Conservation (phyloP, 2,329 filamentous ascomycete genomes). For the Sarocladium strictum region DNA sequence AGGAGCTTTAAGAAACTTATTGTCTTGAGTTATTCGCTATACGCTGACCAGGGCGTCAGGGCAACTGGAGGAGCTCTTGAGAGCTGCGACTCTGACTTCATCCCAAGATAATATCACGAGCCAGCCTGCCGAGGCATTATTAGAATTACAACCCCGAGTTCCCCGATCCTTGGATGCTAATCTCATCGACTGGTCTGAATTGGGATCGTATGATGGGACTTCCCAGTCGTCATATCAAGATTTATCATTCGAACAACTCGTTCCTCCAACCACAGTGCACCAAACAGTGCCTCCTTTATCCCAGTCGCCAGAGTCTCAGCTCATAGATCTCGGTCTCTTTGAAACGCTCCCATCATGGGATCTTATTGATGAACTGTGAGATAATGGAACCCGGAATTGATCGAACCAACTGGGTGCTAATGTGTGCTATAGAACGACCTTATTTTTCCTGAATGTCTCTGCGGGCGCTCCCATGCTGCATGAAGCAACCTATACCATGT, state of each 20-base stretch:
- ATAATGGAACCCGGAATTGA: background rate
- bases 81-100: slow-evolving; percentile 12
- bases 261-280: slow-evolving; percentile 11
- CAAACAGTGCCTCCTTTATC: slow-evolving; percentile 9
- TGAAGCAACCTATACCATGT: slow-evolving; percentile 62
- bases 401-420: background rate
- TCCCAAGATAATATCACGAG: background rate
- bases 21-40: background rate
- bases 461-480: slow-evolving; percentile 69
- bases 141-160: slow-evolving; percentile 7
- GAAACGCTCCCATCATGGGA: slow-evolving; percentile 22
- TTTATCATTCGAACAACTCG: background rate
- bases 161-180: slow-evolving; percentile 13
- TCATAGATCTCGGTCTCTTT: slow-evolving; percentile 21
- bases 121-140: background rate
- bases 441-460: slow-evolving; percentile 69
- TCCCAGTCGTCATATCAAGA: background rate
- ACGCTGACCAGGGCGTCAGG: slow-evolving; percentile 10
- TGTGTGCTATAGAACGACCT: slow-evolving; percentile 7
- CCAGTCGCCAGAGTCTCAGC: background rate
- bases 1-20: no score
- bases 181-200: background rate
- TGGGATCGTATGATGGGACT: background rate
- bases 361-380: slow-evolving; percentile 21
- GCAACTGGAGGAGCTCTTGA: slow-evolving; percentile 18